Evolutionary conservation across 2,329 filamentous ascomycete species (phyloP), one percentile per base, ranked within the genome.

Genomic region (Orbilia oligospora): DNA sequence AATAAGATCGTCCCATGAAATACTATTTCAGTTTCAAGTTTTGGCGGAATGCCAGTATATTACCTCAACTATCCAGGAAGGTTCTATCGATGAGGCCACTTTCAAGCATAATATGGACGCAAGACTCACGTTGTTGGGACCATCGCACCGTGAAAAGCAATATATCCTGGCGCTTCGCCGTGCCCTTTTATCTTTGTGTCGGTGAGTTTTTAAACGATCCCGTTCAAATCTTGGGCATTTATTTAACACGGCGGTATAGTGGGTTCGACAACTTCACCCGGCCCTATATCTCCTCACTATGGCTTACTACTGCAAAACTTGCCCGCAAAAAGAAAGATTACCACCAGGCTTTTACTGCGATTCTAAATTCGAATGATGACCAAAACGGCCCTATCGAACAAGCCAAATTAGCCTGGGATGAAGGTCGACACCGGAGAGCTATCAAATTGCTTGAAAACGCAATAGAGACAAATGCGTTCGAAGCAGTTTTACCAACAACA

Each of bases 331-430:
- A 92, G 6, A 92, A 92, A 79, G 92, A 92, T 16, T 91, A 91
- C 68, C 91, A 93, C 69, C 94, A 95, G 81, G 97, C 96, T 0
- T 97, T 97, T 86, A 96, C 97, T 83, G 94, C 95, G 14, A 93
- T 98, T 24, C 88, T 98, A 1, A 93, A 96, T 84, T 96, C 97
- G 91, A 92, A 22, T 89, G 91, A 78, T 88, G 97, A 10, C 81
- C 91, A 92, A 75, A 93, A 93, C 1, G 93, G 95, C 10, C 95
- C 93, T 9, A 96, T 99, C 78, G 97, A 99, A 83, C 95, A 99
- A 83, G 94, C 96, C 1, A 91, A 94, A 77, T 87, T 99, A 33
- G 86, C 98, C 6, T 99, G 96, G 94, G 93, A 92, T 81, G 94
- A 97, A 83, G 93, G 93, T 0, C 92, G 97, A 82, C 93, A 95